These are phyloP conservation scores for Carex pumila DNA, from an alignment of 176 grass and related monocot genomes.

Conservation along the genomic window DNA sequence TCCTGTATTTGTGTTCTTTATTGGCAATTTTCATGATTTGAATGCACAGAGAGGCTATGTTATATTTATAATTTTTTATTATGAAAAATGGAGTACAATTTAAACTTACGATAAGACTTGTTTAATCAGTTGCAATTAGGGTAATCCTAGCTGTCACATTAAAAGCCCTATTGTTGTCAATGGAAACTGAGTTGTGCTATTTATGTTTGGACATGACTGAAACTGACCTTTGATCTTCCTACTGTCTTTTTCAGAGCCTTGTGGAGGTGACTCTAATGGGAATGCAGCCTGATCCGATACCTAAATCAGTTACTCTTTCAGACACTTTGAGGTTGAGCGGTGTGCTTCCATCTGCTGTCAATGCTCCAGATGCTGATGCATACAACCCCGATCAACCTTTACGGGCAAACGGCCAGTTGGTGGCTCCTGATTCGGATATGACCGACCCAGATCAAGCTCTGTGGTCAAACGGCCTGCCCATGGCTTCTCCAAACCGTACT, in stretches of 20 bases:
- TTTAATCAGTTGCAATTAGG: neutral
- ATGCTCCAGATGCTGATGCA: conserved; percentile 59
- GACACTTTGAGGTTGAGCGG: conserved; percentile 57
- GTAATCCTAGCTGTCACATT: neutral
- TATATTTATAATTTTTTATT: neutral
- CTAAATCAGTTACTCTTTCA: conserved; percentile 37
- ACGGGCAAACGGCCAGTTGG: conserved; percentile 33
- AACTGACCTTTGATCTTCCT: neutral
- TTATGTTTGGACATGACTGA: neutral
- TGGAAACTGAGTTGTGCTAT: neutral
- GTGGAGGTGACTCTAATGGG: conserved; percentile 80
- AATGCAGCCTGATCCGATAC: conserved; percentile 45
- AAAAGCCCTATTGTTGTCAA: neutral
- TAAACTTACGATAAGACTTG: neutral
- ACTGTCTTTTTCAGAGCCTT: conserved; percentile 66
- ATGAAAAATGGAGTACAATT: neutral
- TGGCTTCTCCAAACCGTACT: conserved; percentile 17
- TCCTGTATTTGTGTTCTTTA: conserved; percentile 5
- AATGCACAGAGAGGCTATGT: neutral
- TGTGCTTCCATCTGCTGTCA: conserved; percentile 31
- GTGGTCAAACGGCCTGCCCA: conserved; percentile 31
- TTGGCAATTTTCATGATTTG: neutral
- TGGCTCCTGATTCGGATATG: neutral
- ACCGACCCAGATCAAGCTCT: conserved; percentile 56
- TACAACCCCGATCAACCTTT: conserved; percentile 52